Base-by-base conservation (phyloP, 2,329 filamentous ascomycete genomes). In the Ascochyta lentis region DNA sequence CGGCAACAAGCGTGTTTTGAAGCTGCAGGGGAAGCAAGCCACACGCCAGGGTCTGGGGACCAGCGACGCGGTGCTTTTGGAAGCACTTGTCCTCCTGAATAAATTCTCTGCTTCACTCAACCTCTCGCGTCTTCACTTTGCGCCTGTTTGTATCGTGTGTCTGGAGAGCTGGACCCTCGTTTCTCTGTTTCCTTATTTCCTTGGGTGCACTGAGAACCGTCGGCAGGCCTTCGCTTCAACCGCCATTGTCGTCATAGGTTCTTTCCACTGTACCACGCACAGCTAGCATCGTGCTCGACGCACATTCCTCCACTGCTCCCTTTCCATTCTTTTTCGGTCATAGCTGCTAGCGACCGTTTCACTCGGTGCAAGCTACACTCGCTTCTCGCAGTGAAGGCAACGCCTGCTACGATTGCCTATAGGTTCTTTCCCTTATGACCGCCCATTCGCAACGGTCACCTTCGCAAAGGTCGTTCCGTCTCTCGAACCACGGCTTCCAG, bases 401-500 rank as follows among this genome's bases (percentile, higher is more conserved):
- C 62, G 58, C 48, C 59, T 44, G 49, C 51, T 35, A 60, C 60
- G 39, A 57, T 16, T 43, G 31, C 46, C 48, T 46, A 33, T 52
- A 40, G 46, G 54, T 44, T 49, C 3, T 54, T 49, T 53, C 49
- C 56, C 51, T 48, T 54, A 68, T 69, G 66, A 56, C 65, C 27
- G 50, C 54, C 49, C 63, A 61, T 49, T 41, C 52, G 23, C 49
- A 51, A 35, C 61, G 61, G 43, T 61, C 65, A 15, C 68, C 70
- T 57, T 74, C 72, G 2, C 66, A 69, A 46, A 69, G 73, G 59
- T 73, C 71, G 37, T 72, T 69, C 43, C 66, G 71, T 49, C 66
- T 68, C 46, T 75, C 72, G 22, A 66, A 66, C 38, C 69, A 75
- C 58, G 72, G 72, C 31, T 76, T 75, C 51, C 71, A 73, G 51